Percentiles rank a stretch among this genome's conserved stretches.
phyloP scores from a whole-genome alignment of 2,329 filamentous ascomycete species.

The Stenocarpella maydis region DNA sequence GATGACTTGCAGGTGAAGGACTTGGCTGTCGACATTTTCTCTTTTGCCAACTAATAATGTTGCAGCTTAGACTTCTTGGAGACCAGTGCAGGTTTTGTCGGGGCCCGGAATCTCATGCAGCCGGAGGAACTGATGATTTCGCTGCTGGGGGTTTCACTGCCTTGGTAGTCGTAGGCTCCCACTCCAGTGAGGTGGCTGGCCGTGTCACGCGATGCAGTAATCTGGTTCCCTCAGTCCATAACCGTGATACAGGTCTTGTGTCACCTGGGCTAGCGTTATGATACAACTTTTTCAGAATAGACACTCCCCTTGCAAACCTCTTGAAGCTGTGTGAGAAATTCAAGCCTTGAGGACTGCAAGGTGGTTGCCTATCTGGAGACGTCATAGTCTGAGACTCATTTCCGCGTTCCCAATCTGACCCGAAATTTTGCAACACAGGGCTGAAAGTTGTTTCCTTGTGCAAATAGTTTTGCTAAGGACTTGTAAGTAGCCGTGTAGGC shows the following conservation, averaged over 20 bases:
- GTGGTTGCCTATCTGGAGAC: not conserved
- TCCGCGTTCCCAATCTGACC: conserved; percentile 11
- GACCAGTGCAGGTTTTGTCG: not conserved
- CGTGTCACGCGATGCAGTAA: conserved; percentile 19
- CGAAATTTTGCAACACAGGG: not conserved
- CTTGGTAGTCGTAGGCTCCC: not conserved
- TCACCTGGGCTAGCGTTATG: conserved; percentile 28
- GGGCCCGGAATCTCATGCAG: conserved; percentile 10
- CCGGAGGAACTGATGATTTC: not conserved
- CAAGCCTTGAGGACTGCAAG: not conserved
- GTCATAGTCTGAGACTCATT: conserved; percentile 22
- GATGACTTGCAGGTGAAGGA: conserved; percentile 29
- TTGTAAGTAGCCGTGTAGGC: not conserved
- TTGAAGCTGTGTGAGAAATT: not conserved
- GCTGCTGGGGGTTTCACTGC: conserved; percentile 4
- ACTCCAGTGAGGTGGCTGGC: not conserved
- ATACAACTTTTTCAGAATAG: conserved; percentile 22
- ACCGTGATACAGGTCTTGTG: conserved; percentile 30
- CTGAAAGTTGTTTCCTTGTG: not conserved
- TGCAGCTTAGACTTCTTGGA: not conserved
- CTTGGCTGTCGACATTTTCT: conserved; percentile 14
- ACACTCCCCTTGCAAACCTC: not conserved
- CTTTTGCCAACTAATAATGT: not conserved
- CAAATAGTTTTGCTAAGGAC: not conserved
- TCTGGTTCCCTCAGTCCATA: conserved; percentile 11